phyloP scores from a whole-genome alignment of 495 filamentous ascomycete genomes.

The Schizothecium vesticola region DNA sequence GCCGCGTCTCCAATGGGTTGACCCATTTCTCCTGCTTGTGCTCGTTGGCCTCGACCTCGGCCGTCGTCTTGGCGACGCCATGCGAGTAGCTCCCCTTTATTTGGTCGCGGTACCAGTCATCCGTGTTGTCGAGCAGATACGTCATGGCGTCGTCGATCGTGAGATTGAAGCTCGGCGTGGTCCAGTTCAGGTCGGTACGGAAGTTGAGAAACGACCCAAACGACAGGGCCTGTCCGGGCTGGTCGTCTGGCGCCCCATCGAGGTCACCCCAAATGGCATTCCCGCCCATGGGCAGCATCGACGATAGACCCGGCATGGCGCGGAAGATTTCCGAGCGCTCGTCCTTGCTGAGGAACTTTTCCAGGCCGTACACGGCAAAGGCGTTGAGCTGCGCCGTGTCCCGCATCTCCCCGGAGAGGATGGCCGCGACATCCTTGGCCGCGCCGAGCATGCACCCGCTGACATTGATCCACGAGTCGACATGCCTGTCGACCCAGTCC shows the following conservation, averaged over 20 bases:
- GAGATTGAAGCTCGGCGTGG: slow-evolving; percentile 61
- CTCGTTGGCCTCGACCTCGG: slow-evolving; percentile 85
- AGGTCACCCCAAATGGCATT: slow-evolving; percentile 89
- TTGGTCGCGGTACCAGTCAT: slow-evolving; percentile 77
- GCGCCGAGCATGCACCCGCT: slow-evolving; percentile 97
- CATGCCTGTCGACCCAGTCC: slow-evolving; percentile 82
- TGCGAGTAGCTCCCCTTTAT: slow-evolving; percentile 74
- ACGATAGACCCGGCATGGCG: slow-evolving; percentile 92
- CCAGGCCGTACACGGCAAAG: slow-evolving; percentile 95
- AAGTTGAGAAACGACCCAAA: slow-evolving; percentile 87
- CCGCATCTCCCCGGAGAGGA: slow-evolving; percentile 95
- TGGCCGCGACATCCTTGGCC: slow-evolving; percentile 82
- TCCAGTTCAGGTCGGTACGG: slow-evolving; percentile 52
- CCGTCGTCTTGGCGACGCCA: slow-evolving; percentile 74
- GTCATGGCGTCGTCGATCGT: slow-evolving; percentile 71
- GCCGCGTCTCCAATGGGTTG: slow-evolving; percentile 85
- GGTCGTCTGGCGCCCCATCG: slow-evolving; percentile 86
- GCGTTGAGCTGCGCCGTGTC: slow-evolving; percentile 95
- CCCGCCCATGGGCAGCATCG: slow-evolving; percentile 95
- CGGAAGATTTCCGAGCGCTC: slow-evolving; percentile 93
- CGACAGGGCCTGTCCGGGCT: slow-evolving; percentile 59
- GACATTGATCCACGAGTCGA: slow-evolving; percentile 97
- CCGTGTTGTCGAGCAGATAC: slow-evolving; percentile 70
- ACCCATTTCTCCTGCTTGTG: slow-evolving; percentile 79
- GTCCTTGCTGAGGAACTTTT: slow-evolving; percentile 86